phyloP scores from a whole-genome alignment of 768 basidiomycete species.

The Mycena olivaceomarginata region DNA sequence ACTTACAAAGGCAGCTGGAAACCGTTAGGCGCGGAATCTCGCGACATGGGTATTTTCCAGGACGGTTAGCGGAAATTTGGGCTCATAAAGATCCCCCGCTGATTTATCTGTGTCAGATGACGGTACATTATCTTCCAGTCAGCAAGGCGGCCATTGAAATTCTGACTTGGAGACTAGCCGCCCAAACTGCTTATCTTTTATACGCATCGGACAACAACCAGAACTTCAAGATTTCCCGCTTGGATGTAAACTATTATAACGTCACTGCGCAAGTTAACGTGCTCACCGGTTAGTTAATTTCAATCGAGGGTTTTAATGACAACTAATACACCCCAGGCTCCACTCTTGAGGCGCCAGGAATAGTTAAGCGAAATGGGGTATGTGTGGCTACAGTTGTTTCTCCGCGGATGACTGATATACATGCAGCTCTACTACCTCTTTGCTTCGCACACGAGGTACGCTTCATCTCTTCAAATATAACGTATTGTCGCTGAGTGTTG shows the following conservation, averaged over 20 bases:
- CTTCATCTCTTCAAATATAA: neutral
- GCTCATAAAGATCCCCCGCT: conserved; percentile 15
- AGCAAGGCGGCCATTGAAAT: neutral
- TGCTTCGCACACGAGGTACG: conserved; percentile 71
- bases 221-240: conserved; percentile 78
- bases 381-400: conserved; percentile 1
- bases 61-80: conserved; percentile 60
- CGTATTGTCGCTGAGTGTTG: neutral
- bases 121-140: conserved; percentile 48
- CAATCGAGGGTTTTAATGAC: neutral
- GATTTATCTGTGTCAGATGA: conserved; percentile 56
- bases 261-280: conserved; percentile 68
- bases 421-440: conserved; percentile 67
- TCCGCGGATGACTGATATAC: neutral
- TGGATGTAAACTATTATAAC: conserved; percentile 77
- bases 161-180: conserved; percentile 51
- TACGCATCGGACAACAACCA: conserved; percentile 83
- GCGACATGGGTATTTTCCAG: conserved; percentile 76
- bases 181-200: conserved; percentile 73
- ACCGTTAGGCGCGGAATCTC: conserved; percentile 75
- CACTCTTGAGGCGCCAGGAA: conserved; percentile 78
- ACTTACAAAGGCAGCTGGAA: conserved; percentile 73
- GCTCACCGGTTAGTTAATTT: conserved; percentile 60
- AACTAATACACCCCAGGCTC: conserved; percentile 56
- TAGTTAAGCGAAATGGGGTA: conserved; percentile 75